A percentile compares a stretch with the other conserved stretches of the same genome.
phyloP scores from a whole-genome alignment of 2,329 filamentous ascomycete species.

The Fusarium nurragi region DNA sequence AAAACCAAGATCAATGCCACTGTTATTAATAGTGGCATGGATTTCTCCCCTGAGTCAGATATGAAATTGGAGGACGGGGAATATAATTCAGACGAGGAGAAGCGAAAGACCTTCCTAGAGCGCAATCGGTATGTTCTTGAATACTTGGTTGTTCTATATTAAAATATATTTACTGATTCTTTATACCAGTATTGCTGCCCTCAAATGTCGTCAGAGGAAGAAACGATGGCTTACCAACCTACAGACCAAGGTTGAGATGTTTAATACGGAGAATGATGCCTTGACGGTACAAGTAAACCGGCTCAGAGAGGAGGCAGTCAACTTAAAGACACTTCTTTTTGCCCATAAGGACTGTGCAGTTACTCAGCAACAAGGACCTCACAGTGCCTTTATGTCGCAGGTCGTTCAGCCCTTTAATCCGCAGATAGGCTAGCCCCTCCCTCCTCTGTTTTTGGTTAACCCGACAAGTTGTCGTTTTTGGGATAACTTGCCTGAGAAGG shows the following conservation, averaged over 20 bases:
- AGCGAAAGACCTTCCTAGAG: not conserved
- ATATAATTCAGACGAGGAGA: not conserved
- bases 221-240: conserved; percentile 98
- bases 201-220: conserved; percentile 97
- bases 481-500: too few relatives aligned
- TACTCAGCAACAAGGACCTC: conserved; percentile 62
- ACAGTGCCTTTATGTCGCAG: not conserved
- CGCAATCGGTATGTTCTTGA: not conserved
- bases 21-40: not conserved
- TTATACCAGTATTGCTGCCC: conserved; percentile 72
- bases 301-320: conserved; percentile 91
- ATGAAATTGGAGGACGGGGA: not conserved
- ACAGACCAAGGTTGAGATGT: conserved; percentile 95
- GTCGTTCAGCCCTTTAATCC: too few relatives aligned
- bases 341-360: conserved; percentile 97
- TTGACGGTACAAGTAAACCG: conserved; percentile 84
- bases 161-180: not conserved
- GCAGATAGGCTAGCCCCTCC: too few relatives aligned
- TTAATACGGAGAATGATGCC: conserved; percentile 89
- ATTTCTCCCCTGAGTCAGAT: not conserved
- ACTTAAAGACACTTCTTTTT: conserved; percentile 88
- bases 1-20: not conserved
- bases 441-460: too few relatives aligned
- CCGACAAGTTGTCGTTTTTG: too few relatives aligned
- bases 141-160: not conserved